Percentiles rank a stretch among this genome's conserved stretches.
phyloP scores from a whole-genome alignment of 73 alveolate genomes.

The Durusdinium trenchii region DNA sequence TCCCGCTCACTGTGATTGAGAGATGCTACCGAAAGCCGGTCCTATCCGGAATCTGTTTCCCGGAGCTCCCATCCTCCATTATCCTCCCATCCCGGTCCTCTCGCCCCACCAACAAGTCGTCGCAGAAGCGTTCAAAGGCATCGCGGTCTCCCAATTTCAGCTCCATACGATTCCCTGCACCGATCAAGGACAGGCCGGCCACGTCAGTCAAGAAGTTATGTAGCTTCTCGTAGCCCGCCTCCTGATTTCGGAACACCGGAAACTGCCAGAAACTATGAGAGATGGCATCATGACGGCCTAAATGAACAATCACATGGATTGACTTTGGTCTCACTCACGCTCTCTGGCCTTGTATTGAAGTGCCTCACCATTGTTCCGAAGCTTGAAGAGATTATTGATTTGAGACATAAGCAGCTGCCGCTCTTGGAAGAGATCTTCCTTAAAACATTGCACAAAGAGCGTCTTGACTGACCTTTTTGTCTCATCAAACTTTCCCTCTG shows the following conservation, averaged over 20 bases:
- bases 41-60: neutral
- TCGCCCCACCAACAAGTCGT: constrained; percentile 37
- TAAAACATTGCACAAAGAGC: constrained; percentile 76
- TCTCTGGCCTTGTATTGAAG: constrained; percentile 64
- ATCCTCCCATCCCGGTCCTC: neutral
- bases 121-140: constrained; percentile 70
- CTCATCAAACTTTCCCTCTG: neutral
- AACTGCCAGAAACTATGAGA: neutral
- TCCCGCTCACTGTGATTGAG: neutral
- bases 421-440: constrained; percentile 68
- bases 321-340: too few species aligned
- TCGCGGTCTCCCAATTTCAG: constrained; percentile 67
- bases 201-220: constrained; percentile 69
- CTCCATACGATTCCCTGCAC: constrained; percentile 91
- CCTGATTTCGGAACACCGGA: neutral
- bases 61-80: neutral
- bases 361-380: constrained; percentile 83
- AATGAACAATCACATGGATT: neutral
- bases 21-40: neutral
- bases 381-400: constrained; percentile 78
- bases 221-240: constrained; percentile 92
- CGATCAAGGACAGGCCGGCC: constrained; percentile 73
- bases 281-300: neutral
- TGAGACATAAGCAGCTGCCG: constrained; percentile 85
- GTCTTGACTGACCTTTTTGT: constrained; percentile 60